A percentile compares a stretch with the other conserved stretches of the same genome.
Evolutionary conservation across 257 asterid genomes (phyloP).

Genomic region (Fraxinus excelsior): DNA sequence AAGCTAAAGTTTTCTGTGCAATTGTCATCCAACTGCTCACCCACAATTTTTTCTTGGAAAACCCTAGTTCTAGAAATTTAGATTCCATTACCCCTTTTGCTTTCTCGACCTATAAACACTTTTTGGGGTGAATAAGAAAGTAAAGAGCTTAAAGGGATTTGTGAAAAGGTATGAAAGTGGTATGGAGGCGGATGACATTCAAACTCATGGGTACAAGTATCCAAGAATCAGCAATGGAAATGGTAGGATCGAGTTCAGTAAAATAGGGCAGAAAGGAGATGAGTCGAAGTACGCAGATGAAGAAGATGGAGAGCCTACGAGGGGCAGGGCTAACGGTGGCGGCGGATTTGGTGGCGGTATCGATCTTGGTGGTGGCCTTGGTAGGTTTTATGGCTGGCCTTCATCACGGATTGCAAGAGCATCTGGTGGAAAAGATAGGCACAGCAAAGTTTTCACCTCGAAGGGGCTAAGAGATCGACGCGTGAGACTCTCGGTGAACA

Average conservation of each 20-base stretch:
- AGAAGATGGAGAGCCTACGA: constrained; percentile 43
- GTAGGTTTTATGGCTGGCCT: constrained; percentile 56
- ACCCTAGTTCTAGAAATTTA: constrained; percentile 43
- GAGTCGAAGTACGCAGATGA: constrained; percentile 41
- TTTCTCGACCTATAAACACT: background rate
- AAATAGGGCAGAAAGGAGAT: constrained; percentile 40
- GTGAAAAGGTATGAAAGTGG: constrained; percentile 53
- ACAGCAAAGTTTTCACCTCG: constrained; percentile 82
- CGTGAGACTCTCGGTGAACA: constrained; percentile 72
- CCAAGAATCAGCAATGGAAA: constrained; percentile 40
- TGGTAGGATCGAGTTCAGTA: constrained; percentile 25
- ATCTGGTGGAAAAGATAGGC: constrained; percentile 78
- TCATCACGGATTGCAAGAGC: constrained; percentile 72
- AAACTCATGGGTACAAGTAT: constrained; percentile 39
- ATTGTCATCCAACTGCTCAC: constrained; percentile 38
- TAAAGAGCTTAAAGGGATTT: constrained; percentile 18
- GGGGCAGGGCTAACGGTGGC: constrained; percentile 3
- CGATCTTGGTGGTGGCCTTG: constrained; percentile 35
- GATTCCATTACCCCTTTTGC: constrained; percentile 19
- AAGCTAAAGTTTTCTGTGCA: constrained; percentile 45
- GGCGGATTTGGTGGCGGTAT: constrained; percentile 8
- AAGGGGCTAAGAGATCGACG: constrained; percentile 81
- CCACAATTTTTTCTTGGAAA: constrained; percentile 29
- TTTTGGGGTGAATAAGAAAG: background rate
- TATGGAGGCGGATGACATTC: constrained; percentile 63